Base-by-base conservation (phyloP, 352 stramenopile genomes). In the Globisporangium alternatum region DNA sequence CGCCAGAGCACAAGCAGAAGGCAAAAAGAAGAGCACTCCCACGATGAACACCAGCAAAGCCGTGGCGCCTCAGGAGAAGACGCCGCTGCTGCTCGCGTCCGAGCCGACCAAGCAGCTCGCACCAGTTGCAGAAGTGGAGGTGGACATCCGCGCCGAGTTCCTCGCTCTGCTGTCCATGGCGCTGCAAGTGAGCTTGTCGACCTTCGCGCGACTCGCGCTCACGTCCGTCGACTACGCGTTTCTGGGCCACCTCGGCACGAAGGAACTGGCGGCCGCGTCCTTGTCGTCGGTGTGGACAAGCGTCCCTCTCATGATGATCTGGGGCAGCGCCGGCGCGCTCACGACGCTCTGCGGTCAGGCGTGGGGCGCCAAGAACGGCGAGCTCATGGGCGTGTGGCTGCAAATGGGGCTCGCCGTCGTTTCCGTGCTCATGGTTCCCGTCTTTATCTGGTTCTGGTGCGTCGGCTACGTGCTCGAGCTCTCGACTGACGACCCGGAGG, bases 181-280 rank as follows among this genome's bases (percentile, higher is more conserved):
- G 47, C 68, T 91, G 62, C 85, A 93, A 64, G 85, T 93, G 28
- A 89, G 76, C 47, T 70, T 93, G 22, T 85, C 85, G 1, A 93
- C 82, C 0, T 88, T 91, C 64, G 85, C 83, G 21, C 79, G 85
- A 0, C 89, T 93, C 64, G 83, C 79, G 39, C 74, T 93, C 60
- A 86, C 77, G 62, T 91, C 84, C 1, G 81, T 93, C 22, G 84
- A 93, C 76, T 87, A 74, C 49, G 85, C 83, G 25, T 93, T 92
- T 53, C 69, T 93, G 30, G 85, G 85, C 2, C 83, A 93, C 31
- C 45, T 92, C 28, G 83, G 81, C 54, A 88, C 80, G 1, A 79
- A 78, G 4, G 86, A 80, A 44, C 75, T 93, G 41, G 85, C 85
- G 28, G 85, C 85, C 13, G 84, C 85, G 43, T 91, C 85, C 53